Percentiles rank a stretch among this genome's conserved stretches.
These are phyloP conservation scores for Balansia obtecta DNA, from an alignment of 2,329 filamentous ascomycete genomes.

Conservation along the genomic window DNA sequence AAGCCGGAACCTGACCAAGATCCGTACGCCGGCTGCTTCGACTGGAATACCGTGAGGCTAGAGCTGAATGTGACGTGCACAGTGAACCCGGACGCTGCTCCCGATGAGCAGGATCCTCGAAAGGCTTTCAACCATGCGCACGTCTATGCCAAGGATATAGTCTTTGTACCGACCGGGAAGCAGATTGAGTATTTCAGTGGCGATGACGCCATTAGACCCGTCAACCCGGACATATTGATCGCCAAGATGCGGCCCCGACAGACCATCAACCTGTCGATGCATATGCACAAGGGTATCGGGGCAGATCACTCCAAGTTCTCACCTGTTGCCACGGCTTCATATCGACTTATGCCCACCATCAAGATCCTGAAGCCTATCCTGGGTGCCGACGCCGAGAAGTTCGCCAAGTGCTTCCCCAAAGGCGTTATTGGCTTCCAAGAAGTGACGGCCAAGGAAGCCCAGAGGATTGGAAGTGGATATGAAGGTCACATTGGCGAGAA, in stretches of 20 bases:
- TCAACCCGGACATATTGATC: slow-evolving; percentile 86
- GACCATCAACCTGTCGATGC: slow-evolving; percentile 73
- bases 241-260: slow-evolving; percentile 90
- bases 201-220: slow-evolving; percentile 55
- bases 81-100: slow-evolving; percentile 59
- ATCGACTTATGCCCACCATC: slow-evolving; percentile 82
- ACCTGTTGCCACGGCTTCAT: slow-evolving; percentile 87
- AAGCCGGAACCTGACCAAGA: slow-evolving; percentile 54
- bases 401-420: slow-evolving; percentile 74
- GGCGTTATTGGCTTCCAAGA: slow-evolving; percentile 76
- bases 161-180: slow-evolving; percentile 62
- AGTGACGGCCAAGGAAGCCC: slow-evolving; percentile 55
- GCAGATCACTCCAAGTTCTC: slow-evolving; percentile 96
- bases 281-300: slow-evolving; percentile 90
- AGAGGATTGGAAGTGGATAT: slow-evolving; percentile 48
- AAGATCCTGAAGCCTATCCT: slow-evolving; percentile 73
- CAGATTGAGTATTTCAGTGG: slow-evolving; percentile 59
- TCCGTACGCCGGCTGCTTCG: slow-evolving; percentile 46
- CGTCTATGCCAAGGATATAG: slow-evolving; percentile 67
- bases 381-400: slow-evolving; percentile 78
- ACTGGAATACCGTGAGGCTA: slow-evolving; percentile 81
- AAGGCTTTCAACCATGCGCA: slow-evolving; percentile 80
- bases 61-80: slow-evolving; percentile 69
- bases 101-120: slow-evolving; percentile 64
- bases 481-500: slow-evolving; percentile 64